Conservation (phyloP, 2,329 filamentous ascomycete genomes). For the Penicillium sp. region DNA sequence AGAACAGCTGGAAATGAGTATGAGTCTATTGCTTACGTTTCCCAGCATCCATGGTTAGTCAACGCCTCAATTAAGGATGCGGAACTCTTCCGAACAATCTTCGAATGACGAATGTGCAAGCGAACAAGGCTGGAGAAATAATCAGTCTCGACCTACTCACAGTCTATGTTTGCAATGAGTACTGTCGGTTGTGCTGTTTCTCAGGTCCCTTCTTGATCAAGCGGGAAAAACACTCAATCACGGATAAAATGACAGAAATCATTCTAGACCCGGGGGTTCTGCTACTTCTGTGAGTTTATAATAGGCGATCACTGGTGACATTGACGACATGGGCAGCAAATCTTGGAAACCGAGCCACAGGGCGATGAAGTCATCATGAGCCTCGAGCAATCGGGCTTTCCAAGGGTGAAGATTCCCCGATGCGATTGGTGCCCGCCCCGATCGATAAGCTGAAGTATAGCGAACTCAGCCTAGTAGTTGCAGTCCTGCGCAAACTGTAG, state of each 20-base stretch:
- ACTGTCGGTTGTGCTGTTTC: slow-evolving; percentile 5
- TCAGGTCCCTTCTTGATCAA: neutral
- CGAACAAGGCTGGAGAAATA: neutral
- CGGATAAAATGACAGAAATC: slow-evolving; percentile 9
- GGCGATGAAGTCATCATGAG: slow-evolving; percentile 24
- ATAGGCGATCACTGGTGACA: neutral
- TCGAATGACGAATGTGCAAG: no score
- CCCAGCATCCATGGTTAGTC: no score
- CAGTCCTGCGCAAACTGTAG: no score
- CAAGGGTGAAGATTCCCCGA: neutral
- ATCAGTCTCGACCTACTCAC: neutral
- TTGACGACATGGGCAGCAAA: slow-evolving; percentile 10
- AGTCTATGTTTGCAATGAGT: neutral
- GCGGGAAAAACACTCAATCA: slow-evolving; percentile 6
- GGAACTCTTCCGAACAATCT: neutral
- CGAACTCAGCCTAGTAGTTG: slow-evolving; percentile 1
- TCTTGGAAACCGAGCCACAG: slow-evolving; percentile 2
- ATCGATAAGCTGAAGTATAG: neutral
- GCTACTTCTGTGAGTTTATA: slow-evolving; percentile 3
- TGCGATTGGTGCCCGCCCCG: neutral
- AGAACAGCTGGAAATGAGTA: no score
- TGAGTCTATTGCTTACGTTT: no score
- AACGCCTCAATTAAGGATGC: no score
- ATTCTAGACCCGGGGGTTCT: neutral
- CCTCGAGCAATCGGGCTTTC: neutral